Conservation (phyloP, 2,329 filamentous ascomycete genomes). For the Cladosporium cucumerinum region DNA sequence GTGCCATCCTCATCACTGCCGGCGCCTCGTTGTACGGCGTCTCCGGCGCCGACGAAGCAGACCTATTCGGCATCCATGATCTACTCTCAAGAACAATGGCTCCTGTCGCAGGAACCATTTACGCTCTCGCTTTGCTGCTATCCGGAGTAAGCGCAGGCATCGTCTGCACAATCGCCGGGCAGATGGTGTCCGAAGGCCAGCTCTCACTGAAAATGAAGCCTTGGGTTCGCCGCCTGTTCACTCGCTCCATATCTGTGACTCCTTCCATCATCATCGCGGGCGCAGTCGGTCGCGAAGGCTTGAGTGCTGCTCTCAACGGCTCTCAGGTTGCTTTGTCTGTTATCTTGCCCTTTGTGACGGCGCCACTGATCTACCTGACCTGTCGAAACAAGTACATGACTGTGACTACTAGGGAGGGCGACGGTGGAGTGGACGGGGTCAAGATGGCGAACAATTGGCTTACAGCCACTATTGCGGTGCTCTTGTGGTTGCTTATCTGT, state of each 20-base stretch:
- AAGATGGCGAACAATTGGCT: slow-evolving; percentile 73
- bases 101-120: slow-evolving; percentile 75
- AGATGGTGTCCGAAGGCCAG: slow-evolving; percentile 84
- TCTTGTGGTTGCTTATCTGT: slow-evolving; percentile 71
- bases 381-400: slow-evolving; percentile 78
- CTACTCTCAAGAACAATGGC: slow-evolving; percentile 68
- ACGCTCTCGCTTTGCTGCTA: slow-evolving; percentile 74
- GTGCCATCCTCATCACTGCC: slow-evolving; percentile 50
- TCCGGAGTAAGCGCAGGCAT: slow-evolving; percentile 80
- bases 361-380: slow-evolving; percentile 82
- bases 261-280: slow-evolving; percentile 81
- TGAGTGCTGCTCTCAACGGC: slow-evolving; percentile 69
- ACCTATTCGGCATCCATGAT: slow-evolving; percentile 79
- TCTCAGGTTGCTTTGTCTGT: slow-evolving; percentile 76
- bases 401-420: slow-evolving; percentile 41
- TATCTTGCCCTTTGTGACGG: slow-evolving; percentile 76
- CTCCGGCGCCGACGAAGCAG: slow-evolving; percentile 58
- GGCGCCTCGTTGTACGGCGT: slow-evolving; percentile 70
- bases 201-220: slow-evolving; percentile 70
- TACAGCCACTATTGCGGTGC: slow-evolving; percentile 53
- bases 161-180: slow-evolving; percentile 83
- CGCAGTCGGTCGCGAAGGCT: slow-evolving; percentile 67
- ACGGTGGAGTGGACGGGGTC: slow-evolving; percentile 17
- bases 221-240: slow-evolving; percentile 75
- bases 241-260: slow-evolving; percentile 74